Conservation (phyloP, 257 asterid species). For the Handroanthus guayacan region DNA sequence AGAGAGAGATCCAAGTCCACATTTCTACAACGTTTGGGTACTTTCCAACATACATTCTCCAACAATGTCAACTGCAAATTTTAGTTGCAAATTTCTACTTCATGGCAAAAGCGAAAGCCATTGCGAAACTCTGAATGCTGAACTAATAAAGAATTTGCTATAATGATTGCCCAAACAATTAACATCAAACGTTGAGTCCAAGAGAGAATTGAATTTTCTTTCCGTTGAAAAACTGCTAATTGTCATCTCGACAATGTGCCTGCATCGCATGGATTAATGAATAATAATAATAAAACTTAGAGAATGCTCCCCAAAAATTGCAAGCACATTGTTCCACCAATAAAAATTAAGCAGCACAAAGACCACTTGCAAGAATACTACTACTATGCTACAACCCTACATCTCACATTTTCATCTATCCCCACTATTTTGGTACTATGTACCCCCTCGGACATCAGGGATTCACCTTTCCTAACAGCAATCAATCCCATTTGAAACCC, state of each 20-base stretch:
- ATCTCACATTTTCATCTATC: constrained; percentile 13
- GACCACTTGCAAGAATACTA: constrained; percentile 46
- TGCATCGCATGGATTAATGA: constrained; percentile 39
- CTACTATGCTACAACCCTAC: constrained; percentile 32
- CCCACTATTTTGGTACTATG: background rate
- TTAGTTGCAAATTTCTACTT: too few species aligned
- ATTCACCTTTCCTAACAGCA: constrained; percentile 25
- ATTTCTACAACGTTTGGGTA: too few species aligned
- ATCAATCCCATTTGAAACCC: too few species aligned
- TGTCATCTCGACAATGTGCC: constrained; percentile 35
- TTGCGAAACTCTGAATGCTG: too few species aligned
- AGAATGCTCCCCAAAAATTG: constrained; percentile 45
- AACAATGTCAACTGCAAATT: too few species aligned
- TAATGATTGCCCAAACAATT: too few species aligned
- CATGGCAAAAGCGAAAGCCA: too few species aligned
- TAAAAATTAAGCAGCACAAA: constrained; percentile 39
- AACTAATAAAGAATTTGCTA: too few species aligned
- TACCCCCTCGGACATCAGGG: background rate
- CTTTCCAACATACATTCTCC: too few species aligned
- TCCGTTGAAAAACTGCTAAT: constrained; percentile 22
- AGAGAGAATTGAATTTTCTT: constrained; percentile 3
- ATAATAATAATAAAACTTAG: constrained; percentile 20
- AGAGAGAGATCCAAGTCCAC: too few species aligned
- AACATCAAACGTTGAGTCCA: too few species aligned
- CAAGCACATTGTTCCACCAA: constrained; percentile 43